Base-by-base conservation (phyloP, 1,284 basidiomycete species). In the Apiotrichum sp. region DNA sequence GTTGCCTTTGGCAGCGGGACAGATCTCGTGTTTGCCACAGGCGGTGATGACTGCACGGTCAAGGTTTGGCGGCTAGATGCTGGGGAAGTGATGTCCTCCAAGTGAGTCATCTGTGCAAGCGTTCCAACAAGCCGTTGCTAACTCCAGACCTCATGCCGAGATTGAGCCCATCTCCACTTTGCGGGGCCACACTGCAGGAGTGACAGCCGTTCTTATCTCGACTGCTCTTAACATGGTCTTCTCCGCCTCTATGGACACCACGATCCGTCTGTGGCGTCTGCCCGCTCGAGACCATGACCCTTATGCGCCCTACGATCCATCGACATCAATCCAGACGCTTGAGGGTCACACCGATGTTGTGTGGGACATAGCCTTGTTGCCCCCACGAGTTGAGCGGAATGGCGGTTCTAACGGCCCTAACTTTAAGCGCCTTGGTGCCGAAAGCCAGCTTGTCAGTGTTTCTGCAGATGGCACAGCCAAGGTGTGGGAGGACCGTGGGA, bases 331-430 rank as follows among this genome's bases (percentile, higher is more conserved):
- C 40, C 88, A 87, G 38, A 86, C 87, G 61, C 82, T 98, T 34
- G 84, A 93, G 40, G 93, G 92, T 1, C 91, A 96, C 71, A 89
- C 90, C 1, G 92, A 98, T 71, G 89, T 89, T 3, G 88, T 98
- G 10, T 98, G 95, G 93, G 93, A 93, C 70, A 78, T 98, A 49
- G 86, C 88, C 16, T 60, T 80, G 10, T 58, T 82, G 31, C 74
- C 77, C 1, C 29, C 55, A 2, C 49, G 55, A 6, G 13, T 50
- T 6, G 49, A 55, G 10, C 47, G 49, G 13, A 47, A 44, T 13
- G 40, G 40, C n/a, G 43, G 39, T 44, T 35, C 44, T 6, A 54
- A 51, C 41, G 53, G 49, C 14, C 16, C 41, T 32, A 50, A 63
- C 31, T 14, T 54, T n/a, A 36, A 34, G 22, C 50, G 50, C 6